Conservation (phyloP, 805 yeast genomes). For the Sungouiella blattae region DNA sequence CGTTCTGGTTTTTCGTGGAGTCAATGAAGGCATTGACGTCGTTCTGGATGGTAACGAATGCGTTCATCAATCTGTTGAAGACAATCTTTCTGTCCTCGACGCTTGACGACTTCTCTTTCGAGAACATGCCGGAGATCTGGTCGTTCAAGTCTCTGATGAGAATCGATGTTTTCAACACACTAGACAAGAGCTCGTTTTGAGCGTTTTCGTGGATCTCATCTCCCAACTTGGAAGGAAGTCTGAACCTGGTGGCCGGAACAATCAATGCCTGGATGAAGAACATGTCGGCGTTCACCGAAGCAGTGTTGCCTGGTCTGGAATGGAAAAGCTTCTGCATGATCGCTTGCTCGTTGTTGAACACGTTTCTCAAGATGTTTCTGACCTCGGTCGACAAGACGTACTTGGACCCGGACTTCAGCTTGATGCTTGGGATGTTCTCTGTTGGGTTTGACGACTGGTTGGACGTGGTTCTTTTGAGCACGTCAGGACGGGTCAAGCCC, state of each 20-base stretch:
- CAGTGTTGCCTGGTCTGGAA: slow-evolving; percentile 61
- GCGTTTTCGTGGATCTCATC: slow-evolving; percentile 94
- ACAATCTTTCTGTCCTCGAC: slow-evolving; percentile 70
- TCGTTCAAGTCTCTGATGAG: slow-evolving; percentile 87
- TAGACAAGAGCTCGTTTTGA: slow-evolving; percentile 83
- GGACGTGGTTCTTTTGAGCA: slow-evolving; percentile 36
- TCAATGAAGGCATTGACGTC: slow-evolving; percentile 94
- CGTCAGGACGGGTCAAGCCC: slow-evolving; percentile 71
- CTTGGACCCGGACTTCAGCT: slow-evolving; percentile 70
- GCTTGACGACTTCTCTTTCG: slow-evolving; percentile 48
- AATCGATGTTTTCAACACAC: slow-evolving; percentile 73
- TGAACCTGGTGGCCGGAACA: slow-evolving; percentile 95
- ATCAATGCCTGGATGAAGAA: slow-evolving; percentile 85
- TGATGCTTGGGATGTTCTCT: slow-evolving; percentile 45
- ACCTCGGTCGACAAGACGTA: slow-evolving; percentile 87
- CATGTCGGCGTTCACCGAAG: slow-evolving; percentile 63
- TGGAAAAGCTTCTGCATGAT: slow-evolving; percentile 75
- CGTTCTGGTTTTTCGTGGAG: slow-evolving; percentile 80
- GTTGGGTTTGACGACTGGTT: slow-evolving; percentile 5
- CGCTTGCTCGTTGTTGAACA: slow-evolving; percentile 70
- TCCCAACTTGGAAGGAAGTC: slow-evolving; percentile 95
- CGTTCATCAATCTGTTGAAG: slow-evolving; percentile 89
- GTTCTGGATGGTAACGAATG: slow-evolving; percentile 91
- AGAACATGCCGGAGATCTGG: slow-evolving; percentile 57
- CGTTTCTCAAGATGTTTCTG: slow-evolving; percentile 67